Evolutionary conservation across 345 rosid species (phyloP), one percentile per base, ranked within the genome.

Genomic region (Corchorus olitorius): DNA sequence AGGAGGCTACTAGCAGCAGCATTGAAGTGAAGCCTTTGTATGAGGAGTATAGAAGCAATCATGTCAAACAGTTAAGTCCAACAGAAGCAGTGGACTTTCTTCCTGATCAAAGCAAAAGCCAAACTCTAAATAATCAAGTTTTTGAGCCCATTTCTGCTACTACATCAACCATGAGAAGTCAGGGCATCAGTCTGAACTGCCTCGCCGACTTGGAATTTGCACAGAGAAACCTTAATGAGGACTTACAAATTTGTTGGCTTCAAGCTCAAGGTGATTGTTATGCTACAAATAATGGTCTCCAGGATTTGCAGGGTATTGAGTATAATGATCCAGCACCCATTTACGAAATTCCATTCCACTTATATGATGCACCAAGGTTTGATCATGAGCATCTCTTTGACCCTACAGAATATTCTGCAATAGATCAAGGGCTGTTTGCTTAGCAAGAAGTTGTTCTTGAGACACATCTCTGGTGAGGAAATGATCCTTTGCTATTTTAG

Each of bases 361-460:
- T 87, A 61, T 88, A 77, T 70, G 90, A 86, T 65, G 75, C 84
- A 17, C 74, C 75, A 65, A 86, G 89, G 93, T 87, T 84, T 71
- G 97, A 88, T 76, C 85, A 83, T 16, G 96, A 89, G 72, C 80
- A 80, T 79, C 77, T 79, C 52, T 73, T 74, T 17, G 98, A 94
- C 46, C 88, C 89, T 65, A 77, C 91, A 9, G 97, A 93, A 65
- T 88, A 80, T 80, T 62, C 86, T 68, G 64, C 87, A 63, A 79
- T 85, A 58, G 93, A 88, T 79, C 91, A 88, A 76, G 87, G 95
- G 77, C 84, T 94, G 79, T 94, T 94, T 52, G 60, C 82, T 80
- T 92, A 77, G 78, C 84, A 74, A 91, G 83, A 90, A 72, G 80
- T 79, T 22, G 22, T 72, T 79, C 45, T 20, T 49, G 46, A 33